Base-by-base conservation (phyloP, 2,329 filamentous ascomycete genomes). In the Colletotrichum ledebouriae region DNA sequence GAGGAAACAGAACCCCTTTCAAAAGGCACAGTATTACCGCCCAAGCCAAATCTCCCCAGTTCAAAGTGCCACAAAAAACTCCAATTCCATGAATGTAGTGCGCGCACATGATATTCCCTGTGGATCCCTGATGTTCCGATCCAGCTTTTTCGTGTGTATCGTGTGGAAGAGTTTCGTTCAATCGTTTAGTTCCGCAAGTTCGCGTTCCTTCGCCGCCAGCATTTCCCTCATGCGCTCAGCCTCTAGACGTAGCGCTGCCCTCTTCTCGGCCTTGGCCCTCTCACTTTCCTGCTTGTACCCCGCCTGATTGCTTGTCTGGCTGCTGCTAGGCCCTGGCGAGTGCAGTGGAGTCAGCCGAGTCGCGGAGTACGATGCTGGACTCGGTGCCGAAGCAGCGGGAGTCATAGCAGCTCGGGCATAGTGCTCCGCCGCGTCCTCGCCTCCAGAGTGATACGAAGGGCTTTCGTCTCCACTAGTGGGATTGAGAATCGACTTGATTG, bases 401-500 rank as follows among this genome's bases (percentile, higher is more conserved):
- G 77, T 79, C 2, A 78, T 79, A 1, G 84, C 81, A 10, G 84
- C 84, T 63, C 84, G 73, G 2, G 80, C 79, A 64, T 82, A 83
- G n/a, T 82, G 78, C 7, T 75, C 72, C 58, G 74, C 74, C 53
- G 78, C 76, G 53, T 82, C 74, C 66, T 80, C 76, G 69, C 82
- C 78, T 17, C 70, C 66, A 2, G 70, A 59, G 10, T 66, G 55
- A 72, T 71, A 46, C 66, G 63, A 47, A 68, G 74, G 53, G 72
- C 71, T 57, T 70, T 74, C 29, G 72, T 73, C 4, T 70, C 63
- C 5, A 78, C 75, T 73, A 15, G 79, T 74, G 3, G 89, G 89
- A 71, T 94, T 94, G 12, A 94, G 80, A 50, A 94, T 90, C 5
- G 91, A 92, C 71, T 90, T 92, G 70, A 94, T 94, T 3, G 91